Conservation (phyloP, 352 stramenopile genomes). For the Phytophthora europaea region DNA sequence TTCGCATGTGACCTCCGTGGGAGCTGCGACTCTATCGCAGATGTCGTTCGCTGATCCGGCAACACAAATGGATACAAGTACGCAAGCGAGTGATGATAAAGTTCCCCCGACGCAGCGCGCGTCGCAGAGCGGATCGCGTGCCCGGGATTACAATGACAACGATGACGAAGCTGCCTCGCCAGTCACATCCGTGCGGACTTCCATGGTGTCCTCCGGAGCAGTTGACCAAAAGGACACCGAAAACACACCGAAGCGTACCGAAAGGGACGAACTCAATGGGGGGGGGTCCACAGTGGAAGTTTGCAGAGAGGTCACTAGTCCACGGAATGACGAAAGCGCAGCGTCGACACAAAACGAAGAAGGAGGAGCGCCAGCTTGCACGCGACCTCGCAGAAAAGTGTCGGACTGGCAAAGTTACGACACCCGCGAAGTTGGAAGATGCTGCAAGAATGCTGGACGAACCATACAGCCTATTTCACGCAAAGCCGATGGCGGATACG, state of each 20-base stretch:
- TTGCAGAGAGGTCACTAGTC: background rate
- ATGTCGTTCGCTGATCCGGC: background rate
- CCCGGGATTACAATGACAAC: background rate
- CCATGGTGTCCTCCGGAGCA: background rate
- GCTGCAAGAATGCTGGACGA: background rate
- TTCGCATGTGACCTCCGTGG: background rate
- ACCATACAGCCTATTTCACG: background rate
- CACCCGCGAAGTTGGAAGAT: background rate
- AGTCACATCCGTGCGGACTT: background rate
- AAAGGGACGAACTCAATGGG: background rate
- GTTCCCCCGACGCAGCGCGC: background rate
- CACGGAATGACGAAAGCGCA: background rate
- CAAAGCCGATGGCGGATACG: background rate
- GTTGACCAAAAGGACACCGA: background rate
- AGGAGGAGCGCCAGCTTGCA: background rate
- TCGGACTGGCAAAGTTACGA: background rate
- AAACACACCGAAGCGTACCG: background rate
- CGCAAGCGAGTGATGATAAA: background rate
- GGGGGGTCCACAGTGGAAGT: background rate
- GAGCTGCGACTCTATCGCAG: background rate
- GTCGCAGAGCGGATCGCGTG: background rate
- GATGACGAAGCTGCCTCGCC: background rate
- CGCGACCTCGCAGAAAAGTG: background rate
- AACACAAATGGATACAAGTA: background rate
- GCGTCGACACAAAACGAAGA: background rate